Percentiles rank a stretch among this genome's conserved stretches.
Evolutionary conservation across 805 yeast genomes (phyloP).

Genomic region (Kluyveromyces siamensis): DNA sequence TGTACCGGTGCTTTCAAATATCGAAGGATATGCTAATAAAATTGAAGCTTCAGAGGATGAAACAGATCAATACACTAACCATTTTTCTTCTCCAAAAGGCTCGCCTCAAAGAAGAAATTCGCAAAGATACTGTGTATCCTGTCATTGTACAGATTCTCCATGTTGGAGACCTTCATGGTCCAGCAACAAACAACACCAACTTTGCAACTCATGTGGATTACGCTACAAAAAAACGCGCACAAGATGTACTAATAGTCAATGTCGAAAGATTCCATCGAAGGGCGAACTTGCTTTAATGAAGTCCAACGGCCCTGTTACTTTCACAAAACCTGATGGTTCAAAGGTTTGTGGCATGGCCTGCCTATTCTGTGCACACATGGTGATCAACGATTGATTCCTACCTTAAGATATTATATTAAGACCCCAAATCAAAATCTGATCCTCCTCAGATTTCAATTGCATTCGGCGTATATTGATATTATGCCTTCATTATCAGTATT

Average conservation of each 20-base stretch:
- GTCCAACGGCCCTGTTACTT: conserved; percentile 44
- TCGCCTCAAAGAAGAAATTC: conserved; percentile 8
- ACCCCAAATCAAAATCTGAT: no score
- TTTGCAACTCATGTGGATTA: conserved; percentile 93
- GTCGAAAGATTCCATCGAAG: conserved; percentile 90
- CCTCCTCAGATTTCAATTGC: no score
- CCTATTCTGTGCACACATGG: conserved; percentile 31
- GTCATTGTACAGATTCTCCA: conserved; percentile 86
- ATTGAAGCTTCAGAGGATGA: background rate
- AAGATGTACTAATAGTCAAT: conserved; percentile 64
- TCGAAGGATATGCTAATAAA: background rate
- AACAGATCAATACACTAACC: conserved; percentile 16
- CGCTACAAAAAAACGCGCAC: conserved; percentile 92
- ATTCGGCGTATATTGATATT: no score
- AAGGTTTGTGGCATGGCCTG: conserved; percentile 38
- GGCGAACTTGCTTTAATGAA: conserved; percentile 91
- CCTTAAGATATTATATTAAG: background rate
- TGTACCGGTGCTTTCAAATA: background rate
- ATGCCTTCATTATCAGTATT: no score
- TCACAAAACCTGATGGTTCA: conserved; percentile 23
- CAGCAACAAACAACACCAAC: conserved; percentile 69
- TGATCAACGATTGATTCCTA: background rate
- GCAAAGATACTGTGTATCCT: conserved; percentile 70
- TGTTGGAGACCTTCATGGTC: conserved; percentile 99
- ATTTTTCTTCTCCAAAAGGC: conserved; percentile 26